Evolutionary conservation across 1,284 basidiomycete genomes (phyloP), one percentile per base, ranked within the genome.

Genomic region (Fomitopsis schrenkii): DNA sequence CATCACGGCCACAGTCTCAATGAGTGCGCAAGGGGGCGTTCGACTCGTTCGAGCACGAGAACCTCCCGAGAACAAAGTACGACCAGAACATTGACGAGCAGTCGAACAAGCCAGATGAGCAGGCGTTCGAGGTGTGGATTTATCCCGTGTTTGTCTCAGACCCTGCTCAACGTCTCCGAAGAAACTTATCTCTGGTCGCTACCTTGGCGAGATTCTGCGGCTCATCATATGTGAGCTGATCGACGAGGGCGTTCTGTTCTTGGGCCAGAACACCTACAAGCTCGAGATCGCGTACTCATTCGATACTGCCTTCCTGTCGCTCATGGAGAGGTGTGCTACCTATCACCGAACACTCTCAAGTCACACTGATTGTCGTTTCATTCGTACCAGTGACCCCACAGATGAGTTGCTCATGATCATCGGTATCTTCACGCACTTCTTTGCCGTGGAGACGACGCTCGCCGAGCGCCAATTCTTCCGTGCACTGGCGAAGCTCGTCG

Each of bases 151-250:
- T 9, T 15, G 28, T 56, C 17, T 53, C 53, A 12, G 15, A 22
- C 46, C 57, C 61, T 62, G 12, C 17, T 41, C 19, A 53, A 5
- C 17, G n/a, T 46, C 44, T 36, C 22, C 53, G 30, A 56, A 98
- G 86, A 99, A 99, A 93, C 90, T 98, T 74, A 98, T 99, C 67
- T 97, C 97, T 0, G 97, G 97, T 62, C 87, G 97, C 59, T 99
- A 99, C 78, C 87, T 99, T 33, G 97, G 97, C 67, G 97, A 99
- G 78, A 93, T 98, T 69, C 85, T 98, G 72, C 90, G 97, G 35
- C 82, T 99, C 33, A 90, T 98, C 68, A 84, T 99, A 64, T 94
- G 91, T 74, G 97, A 99, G 75, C 87, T 99, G 66, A 95, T 98
- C 73, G 97, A 99, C 74, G 90, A 96, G 67, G 97, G 97, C 74